Evolutionary conservation across 2,329 filamentous ascomycete genomes (phyloP).

Genomic region (Chrysosporium keratinophilum): DNA sequence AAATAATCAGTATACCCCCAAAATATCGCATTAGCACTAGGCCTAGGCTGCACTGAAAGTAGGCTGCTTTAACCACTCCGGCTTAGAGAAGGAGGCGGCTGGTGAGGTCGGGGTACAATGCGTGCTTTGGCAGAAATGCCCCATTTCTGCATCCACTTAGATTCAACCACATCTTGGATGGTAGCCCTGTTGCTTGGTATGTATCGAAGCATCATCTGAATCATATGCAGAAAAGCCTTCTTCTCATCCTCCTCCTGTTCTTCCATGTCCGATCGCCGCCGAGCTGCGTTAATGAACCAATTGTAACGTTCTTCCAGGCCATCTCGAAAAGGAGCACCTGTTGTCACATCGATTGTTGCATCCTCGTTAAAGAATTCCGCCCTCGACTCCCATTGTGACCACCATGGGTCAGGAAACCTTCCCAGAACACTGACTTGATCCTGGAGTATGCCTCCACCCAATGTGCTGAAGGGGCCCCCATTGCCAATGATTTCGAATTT

Average conservation of each 20-base stretch:
- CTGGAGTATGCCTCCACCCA: slow-evolving; percentile 15
- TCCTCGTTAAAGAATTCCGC: slow-evolving; percentile 15
- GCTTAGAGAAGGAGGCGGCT: neutral
- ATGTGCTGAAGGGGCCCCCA: slow-evolving; percentile 11
- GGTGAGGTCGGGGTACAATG: neutral
- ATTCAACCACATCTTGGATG: slow-evolving; percentile 15
- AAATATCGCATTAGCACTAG: neutral
- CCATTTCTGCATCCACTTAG: slow-evolving; percentile 17
- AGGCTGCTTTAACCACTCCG: neutral
- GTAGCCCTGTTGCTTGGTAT: slow-evolving; percentile 13
- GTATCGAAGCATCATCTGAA: slow-evolving; percentile 14
- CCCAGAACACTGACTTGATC: slow-evolving; percentile 14
- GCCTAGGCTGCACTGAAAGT: neutral
- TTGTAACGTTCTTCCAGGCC: slow-evolving; percentile 14
- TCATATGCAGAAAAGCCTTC: slow-evolving; percentile 15
- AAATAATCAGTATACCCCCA: neutral
- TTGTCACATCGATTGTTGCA: slow-evolving; percentile 14
- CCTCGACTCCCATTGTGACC: slow-evolving; percentile 13
- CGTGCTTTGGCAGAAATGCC: slow-evolving; percentile 11
- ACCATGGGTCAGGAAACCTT: slow-evolving; percentile 12
- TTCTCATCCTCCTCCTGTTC: slow-evolving; percentile 12
- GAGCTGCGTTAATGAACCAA: slow-evolving; percentile 13
- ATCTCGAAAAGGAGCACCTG: slow-evolving; percentile 11
- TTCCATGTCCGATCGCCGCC: slow-evolving; percentile 13
- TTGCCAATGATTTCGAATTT: slow-evolving; percentile 15